Evolutionary conservation across 1,284 basidiomycete genomes (phyloP), one percentile per base, ranked within the genome.

Genomic region (Moesziomyces sp.): DNA sequence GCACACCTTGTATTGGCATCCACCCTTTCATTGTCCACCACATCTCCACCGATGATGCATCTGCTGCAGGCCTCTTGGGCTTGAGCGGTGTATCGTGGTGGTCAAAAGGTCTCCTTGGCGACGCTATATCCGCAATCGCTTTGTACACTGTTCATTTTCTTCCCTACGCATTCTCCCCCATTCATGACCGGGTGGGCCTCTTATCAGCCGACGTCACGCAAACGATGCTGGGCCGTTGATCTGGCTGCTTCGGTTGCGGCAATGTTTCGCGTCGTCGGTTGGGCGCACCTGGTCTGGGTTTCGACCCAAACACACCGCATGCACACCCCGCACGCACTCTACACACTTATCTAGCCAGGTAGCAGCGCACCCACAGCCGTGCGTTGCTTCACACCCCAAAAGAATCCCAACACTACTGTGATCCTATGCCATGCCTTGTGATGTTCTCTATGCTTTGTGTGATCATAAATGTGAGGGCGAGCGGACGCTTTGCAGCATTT

Each of bases 1-100:
- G 38, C 18, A 5, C 18, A 18, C 30, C 30, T 59, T 58, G 46
- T 62, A 46, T 24, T 52, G 52, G 55, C 57, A 52, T 67, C 26
- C 38, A 49, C 38, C 50, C 40, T 28, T 28, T 34, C 42, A 24
- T 42, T 3, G 51, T 34, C 28, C 47, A 50, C 24, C 35, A 3
- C 24, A 28, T 30, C 60, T 21, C 23, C 44, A 46, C 16, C 53
- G 24, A 24, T 46, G 57, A 47, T 52, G 34, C 18, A 21, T 13
- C 18, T 14, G 38, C 38, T 40, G 38, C 38, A 14, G 14, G 38
- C 5, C 16, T 16, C 38, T 18, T 10, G 30, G 30, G 30, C 30
- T 13, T 34, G 30, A 34, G 38, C 38, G 7, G 14, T 18, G 6
- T 8, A 9, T n/a, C 38, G 38, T 18, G 38, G 38, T 6, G 38